Percentiles rank a stretch among this genome's conserved stretches.
Conservation (phyloP, 2,329 filamentous ascomycete species). For the Talaromyces sp. region DNA sequence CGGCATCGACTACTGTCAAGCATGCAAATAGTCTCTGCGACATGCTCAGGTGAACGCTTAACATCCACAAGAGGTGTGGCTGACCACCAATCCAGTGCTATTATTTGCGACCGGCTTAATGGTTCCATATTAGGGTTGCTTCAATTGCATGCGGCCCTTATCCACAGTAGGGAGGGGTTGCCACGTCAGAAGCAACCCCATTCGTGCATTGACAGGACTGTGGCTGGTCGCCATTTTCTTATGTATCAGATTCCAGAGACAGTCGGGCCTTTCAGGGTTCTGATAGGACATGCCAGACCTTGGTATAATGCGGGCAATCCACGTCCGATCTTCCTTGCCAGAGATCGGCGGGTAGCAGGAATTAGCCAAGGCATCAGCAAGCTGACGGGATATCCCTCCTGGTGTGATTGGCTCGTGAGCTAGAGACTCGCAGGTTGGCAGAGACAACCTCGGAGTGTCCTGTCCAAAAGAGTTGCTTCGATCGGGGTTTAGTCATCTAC, state of each 20-base stretch:
- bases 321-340: constrained; percentile 9
- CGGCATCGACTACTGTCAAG: not conserved
- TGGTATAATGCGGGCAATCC: not conserved
- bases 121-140: constrained; percentile 17
- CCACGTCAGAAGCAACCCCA: constrained; percentile 37
- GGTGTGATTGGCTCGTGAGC: constrained; percentile 14
- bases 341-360: constrained; percentile 8
- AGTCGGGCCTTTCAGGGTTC: not conserved
- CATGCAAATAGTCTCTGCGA: constrained; percentile 2
- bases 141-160: constrained; percentile 9
- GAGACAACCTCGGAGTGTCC: not conserved
- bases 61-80: constrained; percentile 1
- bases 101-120: constrained; percentile 9
- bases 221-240: constrained; percentile 17
- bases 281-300: constrained; percentile 17
- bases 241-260: constrained; percentile 23
- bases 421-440: constrained; percentile 11
- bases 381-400: not conserved
- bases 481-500: not conserved
- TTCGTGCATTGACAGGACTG: constrained; percentile 12
- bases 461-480: constrained; percentile 4
- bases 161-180: constrained; percentile 22
- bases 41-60: constrained; percentile 12
- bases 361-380: constrained; percentile 1
- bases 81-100: constrained; percentile 5